Conservation (phyloP, 1,284 basidiomycete genomes). For the Trichosporon faecale region DNA sequence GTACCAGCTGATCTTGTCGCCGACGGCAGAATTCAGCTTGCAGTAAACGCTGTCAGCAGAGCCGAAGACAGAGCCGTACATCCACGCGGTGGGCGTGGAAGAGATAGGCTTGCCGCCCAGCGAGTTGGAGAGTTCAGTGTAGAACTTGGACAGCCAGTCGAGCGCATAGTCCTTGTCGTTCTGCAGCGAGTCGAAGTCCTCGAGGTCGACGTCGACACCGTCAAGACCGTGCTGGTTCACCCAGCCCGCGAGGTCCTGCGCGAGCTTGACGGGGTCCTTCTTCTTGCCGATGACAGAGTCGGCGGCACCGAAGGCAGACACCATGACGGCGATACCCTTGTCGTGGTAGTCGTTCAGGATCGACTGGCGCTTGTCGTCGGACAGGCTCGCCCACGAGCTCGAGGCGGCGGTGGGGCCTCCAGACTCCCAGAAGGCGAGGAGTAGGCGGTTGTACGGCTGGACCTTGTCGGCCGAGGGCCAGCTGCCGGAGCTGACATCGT, state of each 20-base stretch:
- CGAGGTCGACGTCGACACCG: constrained; percentile 58
- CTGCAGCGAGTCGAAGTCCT: constrained; percentile 30
- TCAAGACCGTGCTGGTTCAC: constrained; percentile 54
- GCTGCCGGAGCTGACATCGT: constrained; percentile 36
- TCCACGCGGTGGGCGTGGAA: constrained; percentile 34
- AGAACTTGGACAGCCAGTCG: constrained; percentile 37
- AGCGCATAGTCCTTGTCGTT: constrained; percentile 18
- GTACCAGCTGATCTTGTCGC: constrained; percentile 33
- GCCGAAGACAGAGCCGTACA: constrained; percentile 23
- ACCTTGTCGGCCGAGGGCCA: constrained; percentile 27
- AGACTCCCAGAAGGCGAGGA: constrained; percentile 55
- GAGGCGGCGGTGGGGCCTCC: constrained; percentile 29
- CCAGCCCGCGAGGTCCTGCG: constrained; percentile 46
- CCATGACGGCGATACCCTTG: constrained; percentile 54
- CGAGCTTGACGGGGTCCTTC: constrained; percentile 45
- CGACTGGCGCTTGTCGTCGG: constrained; percentile 31
- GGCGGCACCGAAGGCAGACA: constrained; percentile 52
- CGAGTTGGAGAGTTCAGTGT: constrained; percentile 41
- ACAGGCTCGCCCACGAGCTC: constrained; percentile 41
- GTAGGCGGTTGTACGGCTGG: constrained; percentile 50
- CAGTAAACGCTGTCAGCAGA: constrained; percentile 35
- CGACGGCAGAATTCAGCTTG: constrained; percentile 39
- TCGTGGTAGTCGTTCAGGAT: constrained; percentile 51
- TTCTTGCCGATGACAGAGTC: constrained; percentile 48
- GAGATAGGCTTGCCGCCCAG: constrained; percentile 48